Evolutionary conservation across 768 basidiomycete genomes (phyloP).

Genomic region (Tylopilus sp.): DNA sequence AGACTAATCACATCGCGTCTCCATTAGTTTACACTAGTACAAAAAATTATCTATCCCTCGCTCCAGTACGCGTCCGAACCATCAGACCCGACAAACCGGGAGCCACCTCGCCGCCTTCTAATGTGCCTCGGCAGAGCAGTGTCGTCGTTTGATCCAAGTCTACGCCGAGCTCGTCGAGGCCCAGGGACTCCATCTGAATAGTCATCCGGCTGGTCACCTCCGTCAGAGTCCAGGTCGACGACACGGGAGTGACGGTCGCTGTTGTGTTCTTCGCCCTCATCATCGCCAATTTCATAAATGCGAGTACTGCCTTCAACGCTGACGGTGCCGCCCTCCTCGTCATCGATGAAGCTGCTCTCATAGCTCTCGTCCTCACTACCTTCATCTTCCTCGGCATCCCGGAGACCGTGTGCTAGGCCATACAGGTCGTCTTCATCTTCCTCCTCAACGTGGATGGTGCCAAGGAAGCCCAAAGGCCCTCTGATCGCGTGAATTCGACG

Average conservation of each 20-base stretch:
- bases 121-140: background rate
- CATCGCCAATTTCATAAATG: slow-evolving; percentile 24
- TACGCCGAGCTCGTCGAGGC: background rate
- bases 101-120: background rate
- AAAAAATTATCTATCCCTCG: background rate
- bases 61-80: slow-evolving; percentile 11
- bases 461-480: slow-evolving; percentile 17
- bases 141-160: slow-evolving; percentile 11
- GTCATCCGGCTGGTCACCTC: slow-evolving; percentile 1
- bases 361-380: slow-evolving; percentile 39
- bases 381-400: slow-evolving; percentile 14
- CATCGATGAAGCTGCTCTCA: slow-evolving; percentile 58
- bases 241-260: background rate
- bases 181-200: background rate
- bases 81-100: slow-evolving; percentile 20
- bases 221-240: slow-evolving; percentile 13
- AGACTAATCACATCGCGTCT: too few species aligned
- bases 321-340: slow-evolving; percentile 31
- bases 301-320: slow-evolving; percentile 9
- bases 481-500: slow-evolving; percentile 12
- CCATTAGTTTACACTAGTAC: too few species aligned
- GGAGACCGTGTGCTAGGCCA: background rate
- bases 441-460: slow-evolving; percentile 19
- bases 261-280: slow-evolving; percentile 7
- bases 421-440: slow-evolving; percentile 12